phyloP scores from a whole-genome alignment of 2,329 filamentous ascomycete species.

The Ceratocystis lukuohia region DNA sequence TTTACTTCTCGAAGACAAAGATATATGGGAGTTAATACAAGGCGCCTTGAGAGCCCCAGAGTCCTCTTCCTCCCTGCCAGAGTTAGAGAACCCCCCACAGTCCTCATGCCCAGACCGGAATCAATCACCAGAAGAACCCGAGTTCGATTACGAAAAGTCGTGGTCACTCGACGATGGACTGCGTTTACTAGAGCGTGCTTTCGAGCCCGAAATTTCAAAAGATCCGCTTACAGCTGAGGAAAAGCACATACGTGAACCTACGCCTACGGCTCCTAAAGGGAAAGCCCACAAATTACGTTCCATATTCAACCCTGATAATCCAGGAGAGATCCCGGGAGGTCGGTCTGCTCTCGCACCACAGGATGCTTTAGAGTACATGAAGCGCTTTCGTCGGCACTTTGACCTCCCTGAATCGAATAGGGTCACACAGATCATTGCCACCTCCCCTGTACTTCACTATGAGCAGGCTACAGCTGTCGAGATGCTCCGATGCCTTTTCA shows the following conservation, averaged over 20 bases:
- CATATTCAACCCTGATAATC: conserved; percentile 2
- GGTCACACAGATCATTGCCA: conserved; percentile 7
- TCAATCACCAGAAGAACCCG: neutral
- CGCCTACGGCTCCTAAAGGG: neutral
- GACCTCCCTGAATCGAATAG: neutral
- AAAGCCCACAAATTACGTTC: neutral
- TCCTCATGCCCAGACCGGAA: neutral
- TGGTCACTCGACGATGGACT: conserved; percentile 14
- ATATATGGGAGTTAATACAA: conserved; percentile 11
- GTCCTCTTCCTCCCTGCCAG: neutral
- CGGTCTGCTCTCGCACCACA: neutral
- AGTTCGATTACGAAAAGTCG: conserved; percentile 11
- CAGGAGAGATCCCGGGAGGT: neutral
- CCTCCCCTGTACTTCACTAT: neutral
- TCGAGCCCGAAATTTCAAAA: neutral
- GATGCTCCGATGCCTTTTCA: conserved; percentile 4
- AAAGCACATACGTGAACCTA: neutral
- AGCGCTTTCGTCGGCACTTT: conserved; percentile 6
- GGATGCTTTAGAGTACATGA: conserved; percentile 16
- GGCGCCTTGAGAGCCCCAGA: neutral
- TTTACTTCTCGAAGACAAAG: neutral
- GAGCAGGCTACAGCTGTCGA: conserved; percentile 13
- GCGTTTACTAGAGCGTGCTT: neutral
- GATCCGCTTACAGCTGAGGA: conserved; percentile 9
- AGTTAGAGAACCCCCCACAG: neutral